Evolutionary conservation across 148 eudicot genomes (phyloP).

Genomic region (Chenopodium berlandieri): DNA sequence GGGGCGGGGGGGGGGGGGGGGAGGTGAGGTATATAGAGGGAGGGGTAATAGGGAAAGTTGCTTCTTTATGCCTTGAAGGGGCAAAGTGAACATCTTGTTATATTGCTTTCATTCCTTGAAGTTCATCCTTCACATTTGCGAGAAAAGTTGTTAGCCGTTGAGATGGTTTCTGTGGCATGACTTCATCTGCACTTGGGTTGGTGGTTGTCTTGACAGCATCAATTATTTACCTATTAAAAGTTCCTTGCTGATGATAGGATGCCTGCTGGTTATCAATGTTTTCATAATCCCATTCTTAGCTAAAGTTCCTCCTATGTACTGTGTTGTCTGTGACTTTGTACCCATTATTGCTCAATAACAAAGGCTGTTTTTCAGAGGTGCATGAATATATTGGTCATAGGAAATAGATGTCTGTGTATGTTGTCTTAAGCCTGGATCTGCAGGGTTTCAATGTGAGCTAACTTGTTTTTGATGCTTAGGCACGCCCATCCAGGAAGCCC

Average conservation of each 20-base stretch:
- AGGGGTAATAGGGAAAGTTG: background rate
- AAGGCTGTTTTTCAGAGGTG: background rate
- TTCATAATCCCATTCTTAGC: background rate
- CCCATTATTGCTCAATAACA: background rate
- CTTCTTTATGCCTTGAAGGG: background rate
- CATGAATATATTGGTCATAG: background rate
- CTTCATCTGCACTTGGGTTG: background rate
- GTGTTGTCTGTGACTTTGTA: too few relatives aligned
- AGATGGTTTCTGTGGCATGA: background rate
- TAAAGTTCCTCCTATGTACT: background rate
- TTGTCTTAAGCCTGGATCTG: constrained; percentile 18
- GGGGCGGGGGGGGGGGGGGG: too few relatives aligned
- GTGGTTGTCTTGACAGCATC: background rate
- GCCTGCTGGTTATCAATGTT: background rate
- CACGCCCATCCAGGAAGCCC: constrained; percentile 99
- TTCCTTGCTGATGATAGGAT: background rate
- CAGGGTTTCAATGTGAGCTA: constrained; percentile 11
- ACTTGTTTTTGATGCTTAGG: constrained; percentile 39
- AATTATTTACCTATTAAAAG: background rate
- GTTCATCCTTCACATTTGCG: background rate
- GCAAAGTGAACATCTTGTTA: background rate
- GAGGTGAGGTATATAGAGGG: background rate
- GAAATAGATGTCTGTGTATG: background rate
- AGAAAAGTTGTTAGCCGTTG: too few relatives aligned
- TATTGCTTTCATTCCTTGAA: background rate